These are phyloP conservation scores for Fomitopsis palustris DNA, from an alignment of 1,284 basidiomycete species.

Conservation along the genomic window DNA sequence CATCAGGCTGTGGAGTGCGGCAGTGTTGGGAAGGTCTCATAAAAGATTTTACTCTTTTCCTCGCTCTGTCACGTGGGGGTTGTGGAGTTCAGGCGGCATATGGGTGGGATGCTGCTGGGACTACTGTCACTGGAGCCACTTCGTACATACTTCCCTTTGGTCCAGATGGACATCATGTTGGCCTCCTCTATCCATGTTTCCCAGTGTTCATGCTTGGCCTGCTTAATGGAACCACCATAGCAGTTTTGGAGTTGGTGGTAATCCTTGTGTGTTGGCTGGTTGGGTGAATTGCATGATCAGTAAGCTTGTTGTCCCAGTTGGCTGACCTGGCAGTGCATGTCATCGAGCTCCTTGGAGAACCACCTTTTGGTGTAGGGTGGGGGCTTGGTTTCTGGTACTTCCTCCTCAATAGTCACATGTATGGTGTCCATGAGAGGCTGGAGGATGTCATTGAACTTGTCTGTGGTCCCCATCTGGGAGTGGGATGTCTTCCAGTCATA, in stretches of 20 bases:
- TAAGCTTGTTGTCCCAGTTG: conserved; percentile 22
- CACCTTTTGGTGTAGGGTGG: conserved; percentile 25
- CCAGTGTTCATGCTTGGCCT: conserved; percentile 33
- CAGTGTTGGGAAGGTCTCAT: conserved; percentile 23
- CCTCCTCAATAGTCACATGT: conserved; percentile 12
- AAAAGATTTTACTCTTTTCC: conserved; percentile 27
- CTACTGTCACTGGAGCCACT: conserved; percentile 27
- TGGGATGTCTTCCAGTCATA: neutral
- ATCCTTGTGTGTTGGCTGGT: conserved; percentile 23
- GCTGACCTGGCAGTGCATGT: conserved; percentile 18
- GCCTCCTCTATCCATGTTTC: too few relatives aligned
- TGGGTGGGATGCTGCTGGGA: conserved; percentile 27
- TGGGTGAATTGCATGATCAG: conserved; percentile 28
- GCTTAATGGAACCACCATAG: conserved; percentile 27
- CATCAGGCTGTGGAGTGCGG: conserved; percentile 7
- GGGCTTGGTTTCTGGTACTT: conserved; percentile 22
- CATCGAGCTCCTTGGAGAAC: conserved; percentile 25
- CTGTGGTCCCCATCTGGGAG: neutral
- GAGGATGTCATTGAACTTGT: conserved; percentile 9
- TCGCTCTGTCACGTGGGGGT: conserved; percentile 14
- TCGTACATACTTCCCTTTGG: too few relatives aligned
- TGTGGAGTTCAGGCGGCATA: conserved; percentile 3
- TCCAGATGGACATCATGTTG: too few relatives aligned
- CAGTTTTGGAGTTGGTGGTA: conserved; percentile 16
- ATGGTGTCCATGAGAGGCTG: conserved; percentile 17